A percentile compares a stretch with the other conserved stretches of the same genome.
Evolutionary conservation across 805 yeast species (phyloP).

Genomic region (Barnettozyma vustinii): DNA sequence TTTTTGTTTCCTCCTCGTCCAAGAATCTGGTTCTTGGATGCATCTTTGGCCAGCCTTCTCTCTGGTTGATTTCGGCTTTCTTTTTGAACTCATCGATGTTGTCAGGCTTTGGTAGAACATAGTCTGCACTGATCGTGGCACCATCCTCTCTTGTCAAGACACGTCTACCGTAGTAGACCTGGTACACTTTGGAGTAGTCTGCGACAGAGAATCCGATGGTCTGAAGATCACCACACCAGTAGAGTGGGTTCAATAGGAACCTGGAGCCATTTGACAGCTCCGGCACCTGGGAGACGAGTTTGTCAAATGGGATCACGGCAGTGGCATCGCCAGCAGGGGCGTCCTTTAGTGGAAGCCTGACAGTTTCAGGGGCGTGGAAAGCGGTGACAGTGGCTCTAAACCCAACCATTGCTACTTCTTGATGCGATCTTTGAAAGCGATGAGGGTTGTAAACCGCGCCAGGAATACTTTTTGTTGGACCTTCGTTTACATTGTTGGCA

Average conservation of each 20-base stretch:
- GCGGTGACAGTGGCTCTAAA: conserved; percentile 24
- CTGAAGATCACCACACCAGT: conserved; percentile 72
- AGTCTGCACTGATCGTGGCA: conserved; percentile 72
- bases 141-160: conserved; percentile 54
- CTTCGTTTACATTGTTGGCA: neutral
- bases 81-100: conserved; percentile 26
- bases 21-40: conserved; percentile 68
- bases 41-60: conserved; percentile 49
- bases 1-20: conserved; percentile 38
- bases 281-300: conserved; percentile 30
- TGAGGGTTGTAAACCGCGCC: neutral
- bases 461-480: neutral
- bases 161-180: conserved; percentile 71
- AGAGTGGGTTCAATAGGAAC: conserved; percentile 54
- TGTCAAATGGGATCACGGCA: conserved; percentile 19
- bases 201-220: conserved; percentile 60
- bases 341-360: conserved; percentile 21
- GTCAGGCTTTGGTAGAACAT: conserved; percentile 42
- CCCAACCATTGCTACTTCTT: conserved; percentile 22
- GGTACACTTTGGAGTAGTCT: conserved; percentile 44
- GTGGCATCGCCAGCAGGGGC: conserved; percentile 12
- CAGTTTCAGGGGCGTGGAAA: conserved; percentile 22
- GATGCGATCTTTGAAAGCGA: neutral
- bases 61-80: conserved; percentile 38
- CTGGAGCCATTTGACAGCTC: conserved; percentile 42